A percentile compares a stretch with the other conserved stretches of the same genome.
Conservation (phyloP, 192 early-diverging fungal species). For the Rhizophagus clarus region DNA sequence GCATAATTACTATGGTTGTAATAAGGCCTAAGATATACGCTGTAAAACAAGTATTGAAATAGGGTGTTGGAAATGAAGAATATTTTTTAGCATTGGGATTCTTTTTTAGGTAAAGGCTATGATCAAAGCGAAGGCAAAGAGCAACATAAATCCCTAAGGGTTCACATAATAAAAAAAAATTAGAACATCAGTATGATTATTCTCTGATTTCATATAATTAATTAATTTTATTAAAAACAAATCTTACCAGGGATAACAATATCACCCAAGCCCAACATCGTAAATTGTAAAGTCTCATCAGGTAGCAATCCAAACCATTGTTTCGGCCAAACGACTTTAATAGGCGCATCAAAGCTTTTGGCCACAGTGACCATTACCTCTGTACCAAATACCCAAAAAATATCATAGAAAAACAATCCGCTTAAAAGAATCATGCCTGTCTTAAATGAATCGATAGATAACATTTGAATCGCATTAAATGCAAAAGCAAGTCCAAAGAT, state of each 20-base stretch:
- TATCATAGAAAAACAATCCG: conserved; percentile 94
- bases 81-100: conserved; percentile 56
- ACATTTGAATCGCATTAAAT: conserved; percentile 78
- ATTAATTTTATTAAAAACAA: neutral
- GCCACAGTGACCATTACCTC: conserved; percentile 98
- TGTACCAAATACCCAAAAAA: conserved; percentile 99
- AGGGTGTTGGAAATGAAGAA: conserved; percentile 78
- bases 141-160: conserved; percentile 83
- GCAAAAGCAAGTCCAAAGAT: conserved; percentile 87
- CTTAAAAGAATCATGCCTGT: conserved; percentile 93
- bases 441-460: conserved; percentile 93
- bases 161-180: neutral
- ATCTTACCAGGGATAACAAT: conserved; percentile 90
- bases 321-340: conserved; percentile 93
- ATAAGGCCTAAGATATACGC: conserved; percentile 83
- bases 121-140: conserved; percentile 88
- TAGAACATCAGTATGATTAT: neutral
- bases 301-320: conserved; percentile 59
- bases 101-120: conserved; percentile 67
- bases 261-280: conserved; percentile 96
- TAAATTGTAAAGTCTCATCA: conserved; percentile 58
- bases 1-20: conserved; percentile 93
- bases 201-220: neutral
- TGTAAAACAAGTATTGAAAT: conserved; percentile 82
- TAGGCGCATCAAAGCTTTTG: conserved; percentile 93